Evolutionary conservation across 345 rosid genomes (phyloP).

Genomic region (Tarenaya hassleriana): DNA sequence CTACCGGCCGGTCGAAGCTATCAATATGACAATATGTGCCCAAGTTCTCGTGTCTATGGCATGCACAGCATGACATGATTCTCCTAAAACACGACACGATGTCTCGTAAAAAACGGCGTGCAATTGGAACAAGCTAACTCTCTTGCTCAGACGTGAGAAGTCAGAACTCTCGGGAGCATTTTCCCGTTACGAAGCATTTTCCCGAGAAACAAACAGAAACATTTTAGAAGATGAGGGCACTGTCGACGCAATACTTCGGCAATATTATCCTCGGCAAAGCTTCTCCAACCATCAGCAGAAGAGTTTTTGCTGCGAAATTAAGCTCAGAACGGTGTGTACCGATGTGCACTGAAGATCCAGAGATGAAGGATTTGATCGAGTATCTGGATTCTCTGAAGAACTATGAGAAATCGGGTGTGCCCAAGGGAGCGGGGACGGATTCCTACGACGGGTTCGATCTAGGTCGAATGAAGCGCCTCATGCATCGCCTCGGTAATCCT

Average conservation of each 20-base stretch:
- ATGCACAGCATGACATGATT: too few species aligned
- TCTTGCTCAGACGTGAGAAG: too few species aligned
- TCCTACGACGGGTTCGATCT: constrained; percentile 83
- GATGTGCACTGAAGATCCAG: constrained; percentile 34
- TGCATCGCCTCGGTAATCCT: constrained; percentile 74
- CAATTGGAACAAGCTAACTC: too few species aligned
- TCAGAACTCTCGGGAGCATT: too few species aligned
- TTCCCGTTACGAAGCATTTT: too few species aligned
- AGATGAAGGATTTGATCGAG: constrained; percentile 47
- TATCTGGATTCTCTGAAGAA: constrained; percentile 77
- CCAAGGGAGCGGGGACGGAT: constrained; percentile 83
- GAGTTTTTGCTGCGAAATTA: neutral
- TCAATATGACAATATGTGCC: too few species aligned
- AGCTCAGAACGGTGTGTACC: constrained; percentile 24
- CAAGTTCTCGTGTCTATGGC: too few species aligned
- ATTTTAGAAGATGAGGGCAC: constrained; percentile 16
- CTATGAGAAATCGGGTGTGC: constrained; percentile 78
- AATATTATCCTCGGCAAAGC: constrained; percentile 5
- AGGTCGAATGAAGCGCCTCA: constrained; percentile 65
- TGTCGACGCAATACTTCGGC: constrained; percentile 11
- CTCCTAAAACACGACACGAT: too few species aligned
- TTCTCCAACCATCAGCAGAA: constrained; percentile 9
- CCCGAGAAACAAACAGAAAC: too few species aligned
- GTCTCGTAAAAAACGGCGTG: too few species aligned
- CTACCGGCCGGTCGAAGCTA: too few species aligned